Conservation (phyloP, 805 yeast genomes). For the Sugiyamaella qingdaonensis region DNA sequence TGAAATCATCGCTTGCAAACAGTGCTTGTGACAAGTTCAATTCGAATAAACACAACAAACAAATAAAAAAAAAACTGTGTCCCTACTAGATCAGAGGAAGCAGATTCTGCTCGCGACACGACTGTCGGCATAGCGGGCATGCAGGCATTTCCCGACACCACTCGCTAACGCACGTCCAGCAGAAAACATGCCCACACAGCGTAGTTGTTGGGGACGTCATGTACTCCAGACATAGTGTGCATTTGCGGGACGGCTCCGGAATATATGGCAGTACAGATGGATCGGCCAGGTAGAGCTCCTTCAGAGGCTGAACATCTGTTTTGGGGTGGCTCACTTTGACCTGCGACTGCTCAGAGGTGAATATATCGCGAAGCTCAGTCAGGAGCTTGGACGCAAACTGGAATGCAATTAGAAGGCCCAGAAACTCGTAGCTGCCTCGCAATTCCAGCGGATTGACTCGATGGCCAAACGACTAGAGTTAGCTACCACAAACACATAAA, state of each 20-base stretch:
- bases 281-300: conserved; percentile 51
- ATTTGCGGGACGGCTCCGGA: conserved; percentile 63
- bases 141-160: conserved; percentile 88
- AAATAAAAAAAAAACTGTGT: neutral
- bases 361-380: neutral
- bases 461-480: conserved; percentile 28
- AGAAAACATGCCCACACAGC: conserved; percentile 86
- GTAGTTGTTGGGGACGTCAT: conserved; percentile 84
- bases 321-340: neutral
- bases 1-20: neutral
- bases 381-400: conserved; percentile 24
- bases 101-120: conserved; percentile 56
- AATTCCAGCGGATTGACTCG: conserved; percentile 27
- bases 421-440: conserved; percentile 57
- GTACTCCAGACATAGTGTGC: conserved; percentile 77
- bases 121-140: conserved; percentile 87
- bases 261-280: conserved; percentile 58
- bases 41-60: neutral
- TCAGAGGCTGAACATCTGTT: neutral
- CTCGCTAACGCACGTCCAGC: conserved; percentile 86
- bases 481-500: neutral
- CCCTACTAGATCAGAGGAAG: conserved; percentile 43
- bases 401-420: conserved; percentile 45
- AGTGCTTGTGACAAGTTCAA: neutral
- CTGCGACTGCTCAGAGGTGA: neutral